Conservation (phyloP, 2,329 filamentous ascomycete species). For the Didymella keratinophila region DNA sequence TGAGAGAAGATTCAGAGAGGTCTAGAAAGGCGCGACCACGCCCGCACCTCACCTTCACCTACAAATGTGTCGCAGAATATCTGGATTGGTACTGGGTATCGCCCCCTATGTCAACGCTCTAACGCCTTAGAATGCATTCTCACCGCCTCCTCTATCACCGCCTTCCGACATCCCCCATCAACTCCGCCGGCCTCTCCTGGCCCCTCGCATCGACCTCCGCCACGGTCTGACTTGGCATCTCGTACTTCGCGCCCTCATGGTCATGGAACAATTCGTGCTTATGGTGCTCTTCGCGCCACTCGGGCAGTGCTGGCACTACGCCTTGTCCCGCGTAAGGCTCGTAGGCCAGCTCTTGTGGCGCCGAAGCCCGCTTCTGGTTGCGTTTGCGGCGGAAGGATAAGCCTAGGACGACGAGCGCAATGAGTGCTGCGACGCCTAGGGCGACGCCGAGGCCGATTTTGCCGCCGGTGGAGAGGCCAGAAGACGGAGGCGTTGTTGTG, state of each 20-base stretch:
- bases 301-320: not conserved
- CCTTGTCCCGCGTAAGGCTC: not conserved
- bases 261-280: constrained; percentile 5
- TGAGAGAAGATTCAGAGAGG: no score
- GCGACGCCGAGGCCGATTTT: constrained; percentile 34
- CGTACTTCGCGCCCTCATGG: constrained; percentile 22
- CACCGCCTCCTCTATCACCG: not conserved
- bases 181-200: constrained; percentile 1
- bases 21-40: no score
- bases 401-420: constrained; percentile 74
- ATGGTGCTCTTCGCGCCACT: not conserved
- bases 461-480: constrained; percentile 29
- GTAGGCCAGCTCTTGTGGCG: not conserved
- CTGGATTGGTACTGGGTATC: not conserved
- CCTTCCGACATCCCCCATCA: not conserved
- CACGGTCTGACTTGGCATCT: constrained; percentile 18
- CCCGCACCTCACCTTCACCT: no score
- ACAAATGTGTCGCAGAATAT: no score
- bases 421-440: constrained; percentile 26
- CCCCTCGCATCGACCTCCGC: not conserved
- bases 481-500: constrained; percentile 1
- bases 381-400: constrained; percentile 31
- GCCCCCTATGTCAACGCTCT: not conserved
- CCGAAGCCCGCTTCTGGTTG: constrained; percentile 13
- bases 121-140: not conserved